Base-by-base conservation (phyloP, 2,329 filamentous ascomycete genomes). In the Trichoderma koningiopsis region DNA sequence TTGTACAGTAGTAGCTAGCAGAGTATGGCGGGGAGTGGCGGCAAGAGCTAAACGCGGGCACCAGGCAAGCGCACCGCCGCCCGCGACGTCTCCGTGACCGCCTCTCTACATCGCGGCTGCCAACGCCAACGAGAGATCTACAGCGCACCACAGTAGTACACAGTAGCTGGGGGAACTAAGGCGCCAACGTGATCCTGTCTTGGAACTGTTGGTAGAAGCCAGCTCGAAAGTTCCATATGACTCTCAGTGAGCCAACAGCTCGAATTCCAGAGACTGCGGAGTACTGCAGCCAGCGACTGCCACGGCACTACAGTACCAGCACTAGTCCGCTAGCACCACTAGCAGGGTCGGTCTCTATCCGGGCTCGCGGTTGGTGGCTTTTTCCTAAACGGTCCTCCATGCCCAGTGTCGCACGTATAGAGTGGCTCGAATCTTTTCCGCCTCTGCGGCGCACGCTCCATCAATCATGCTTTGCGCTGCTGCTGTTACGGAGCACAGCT, bases 311-410 rank as follows among this genome's bases (percentile, higher is more conserved):
- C 37, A 27, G 27, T 27, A 27, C 14, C 14, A 40, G 37, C 14
- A 40, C 40, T n/a, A 43, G 40, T 6, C 40, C 40, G 40, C 40
- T 43, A 43, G 40, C 24, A 55, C 53, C 14, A 35, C 19, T 19
- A 29, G 47, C 63, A 58, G 63, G 63, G 63, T 57, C n/a, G n/a
- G n/a, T n/a, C n/a, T n/a, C 4, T 35, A 35, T 66, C 63, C 53
- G 53, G 29, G 60, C 60, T 63, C 47, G 33, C 61, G 61, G 63
- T 67, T 67, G 63, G 63, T 67, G 63, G 63, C 63, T 52, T 67
- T 67, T 67, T 67, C 62, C 55, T 10, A 66, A 56, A 57, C 63
- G 53, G 63, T 52, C 62, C 53, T 66, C 63, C 37, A 66, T 58
- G 29, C n/a, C 63, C 27, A 66, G 37, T 35, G 63, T 60, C 64